phyloP scores from a whole-genome alignment of 2,329 filamentous ascomycete species.

The Hymenoscyphus fraxineus region DNA sequence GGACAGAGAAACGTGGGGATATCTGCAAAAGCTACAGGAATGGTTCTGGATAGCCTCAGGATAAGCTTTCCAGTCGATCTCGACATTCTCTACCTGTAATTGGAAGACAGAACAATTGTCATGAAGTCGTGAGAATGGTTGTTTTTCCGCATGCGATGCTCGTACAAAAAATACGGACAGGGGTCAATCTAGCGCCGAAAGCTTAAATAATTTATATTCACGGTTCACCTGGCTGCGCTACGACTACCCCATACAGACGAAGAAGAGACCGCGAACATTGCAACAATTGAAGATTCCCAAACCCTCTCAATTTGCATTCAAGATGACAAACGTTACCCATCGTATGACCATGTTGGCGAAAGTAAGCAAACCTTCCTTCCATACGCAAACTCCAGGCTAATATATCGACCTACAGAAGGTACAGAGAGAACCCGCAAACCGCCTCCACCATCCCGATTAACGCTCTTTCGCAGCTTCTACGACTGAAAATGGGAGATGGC shows the following conservation, averaged over 20 bases:
- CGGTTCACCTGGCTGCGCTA: not conserved
- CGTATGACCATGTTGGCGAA: conserved; percentile 71
- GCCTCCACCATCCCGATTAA: conserved; percentile 22
- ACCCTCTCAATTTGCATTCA: conserved; percentile 21
- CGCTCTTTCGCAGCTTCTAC: conserved; percentile 55
- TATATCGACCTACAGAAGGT: conserved; percentile 40
- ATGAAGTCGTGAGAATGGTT: not conserved
- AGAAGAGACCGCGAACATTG: not conserved
- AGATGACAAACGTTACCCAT: conserved; percentile 56
- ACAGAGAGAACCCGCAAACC: conserved; percentile 26
- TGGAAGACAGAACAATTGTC: not conserved
- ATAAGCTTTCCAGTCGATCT: conserved; percentile 15
- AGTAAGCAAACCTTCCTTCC: conserved; percentile 50
- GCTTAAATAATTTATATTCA: conserved; percentile 27
- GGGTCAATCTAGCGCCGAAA: conserved; percentile 26
- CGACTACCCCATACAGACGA: not conserved
- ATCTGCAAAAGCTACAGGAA: conserved; percentile 31
- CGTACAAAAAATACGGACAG: conserved; percentile 25
- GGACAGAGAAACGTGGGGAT: conserved; percentile 50
- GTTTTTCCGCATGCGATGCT: not conserved
- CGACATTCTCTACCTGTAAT: conserved; percentile 16
- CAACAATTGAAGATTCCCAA: not conserved
- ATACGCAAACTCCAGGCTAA: conserved; percentile 19
- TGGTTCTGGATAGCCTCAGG: conserved; percentile 17
- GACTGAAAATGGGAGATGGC: conserved; percentile 75